phyloP scores from a whole-genome alignment of 352 stramenopile genomes.

The Globisporangium sylvaticum region DNA sequence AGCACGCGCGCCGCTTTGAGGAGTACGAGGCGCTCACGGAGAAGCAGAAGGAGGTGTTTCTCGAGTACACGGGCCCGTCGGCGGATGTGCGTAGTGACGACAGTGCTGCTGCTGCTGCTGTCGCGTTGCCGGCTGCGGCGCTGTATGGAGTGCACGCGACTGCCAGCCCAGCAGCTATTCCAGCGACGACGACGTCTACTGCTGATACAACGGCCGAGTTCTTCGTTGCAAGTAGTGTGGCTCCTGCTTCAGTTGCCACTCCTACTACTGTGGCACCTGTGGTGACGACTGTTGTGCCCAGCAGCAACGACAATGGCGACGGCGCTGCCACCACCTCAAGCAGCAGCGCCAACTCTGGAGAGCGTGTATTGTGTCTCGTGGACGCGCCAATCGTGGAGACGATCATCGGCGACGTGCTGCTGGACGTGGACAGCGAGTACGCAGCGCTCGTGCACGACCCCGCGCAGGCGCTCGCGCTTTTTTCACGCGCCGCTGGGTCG shows the following conservation, averaged over 20 bases:
- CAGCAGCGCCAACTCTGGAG: not conserved
- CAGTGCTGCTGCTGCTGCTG: not conserved
- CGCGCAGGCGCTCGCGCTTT: slow-evolving; percentile 6
- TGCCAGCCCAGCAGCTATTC: not conserved
- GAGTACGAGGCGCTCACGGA: slow-evolving; percentile 17
- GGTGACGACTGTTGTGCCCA: not conserved
- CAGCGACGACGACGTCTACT: not conserved
- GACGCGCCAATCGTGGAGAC: slow-evolving; percentile 16
- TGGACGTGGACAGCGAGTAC: slow-evolving; percentile 13
- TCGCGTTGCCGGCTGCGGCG: not conserved
- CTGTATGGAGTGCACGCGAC: not conserved
- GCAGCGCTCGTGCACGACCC: slow-evolving; percentile 10
- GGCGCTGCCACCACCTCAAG: not conserved
- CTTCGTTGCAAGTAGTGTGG: not conserved
- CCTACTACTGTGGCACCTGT: not conserved
- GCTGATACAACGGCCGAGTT: not conserved
- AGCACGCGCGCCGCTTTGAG: slow-evolving; percentile 13
- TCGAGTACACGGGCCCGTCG: slow-evolving; percentile 7
- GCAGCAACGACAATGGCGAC: not conserved
- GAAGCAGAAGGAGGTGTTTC: slow-evolving; percentile 16
- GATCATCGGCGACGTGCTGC: slow-evolving; percentile 13
- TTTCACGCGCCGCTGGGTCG: not conserved
- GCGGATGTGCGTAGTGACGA: not conserved
- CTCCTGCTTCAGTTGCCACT: not conserved
- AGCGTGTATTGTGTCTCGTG: slow-evolving; percentile 11